Evolutionary conservation across 1,139 yeast species (phyloP), one percentile per base, ranked within the genome.

Genomic region (Protomyces inundatus): DNA sequence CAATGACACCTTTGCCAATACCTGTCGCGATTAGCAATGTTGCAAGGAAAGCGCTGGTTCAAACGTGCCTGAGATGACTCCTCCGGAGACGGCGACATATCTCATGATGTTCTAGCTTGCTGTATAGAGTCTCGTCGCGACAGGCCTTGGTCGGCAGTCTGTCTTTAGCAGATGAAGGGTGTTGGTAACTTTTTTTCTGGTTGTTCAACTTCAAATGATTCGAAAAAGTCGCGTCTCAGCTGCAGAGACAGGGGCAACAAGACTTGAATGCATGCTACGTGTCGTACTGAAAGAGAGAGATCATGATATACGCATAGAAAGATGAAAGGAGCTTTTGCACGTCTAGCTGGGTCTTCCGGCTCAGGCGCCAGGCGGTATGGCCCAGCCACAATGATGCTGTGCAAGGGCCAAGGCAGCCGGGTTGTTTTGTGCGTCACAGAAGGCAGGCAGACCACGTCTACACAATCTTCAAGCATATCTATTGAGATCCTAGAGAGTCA

Each of bases 61-160:
- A 36, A 40, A 23, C 23, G 23, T 23, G 23, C 30, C 57, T 14
- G 62, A 61, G 61, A 35, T 70, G 76, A 65, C 69, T 74, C 87
- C 98, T 76, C 98, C 98, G 67, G 98, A 91, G 61, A 93, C 98
- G 73, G 93, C 96, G 73, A 93, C 98, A 96, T 90, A 93, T 79
- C 93, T 93, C 98, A 93, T 91, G 64, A 23, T 23, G 23, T 23
- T 23, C 23, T 23, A 23, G 23, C 23, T 23, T 23, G 23, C 23
- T 23, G 1, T 23, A 23, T 23, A 2, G 23, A 23, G 23, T 23
- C 23, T 23, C 23, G 23, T 23, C 1, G 23, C 23, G 23, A 23
- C 2, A 23, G 23, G 2, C 23, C 23, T 23, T 23, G 23, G 23
- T 23, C 2, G 23, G 23, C 23, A 23, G 23, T 12, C 10, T 9